phyloP scores from a whole-genome alignment of 176 grass and related monocot genomes.

The Oryza nivara region DNA sequence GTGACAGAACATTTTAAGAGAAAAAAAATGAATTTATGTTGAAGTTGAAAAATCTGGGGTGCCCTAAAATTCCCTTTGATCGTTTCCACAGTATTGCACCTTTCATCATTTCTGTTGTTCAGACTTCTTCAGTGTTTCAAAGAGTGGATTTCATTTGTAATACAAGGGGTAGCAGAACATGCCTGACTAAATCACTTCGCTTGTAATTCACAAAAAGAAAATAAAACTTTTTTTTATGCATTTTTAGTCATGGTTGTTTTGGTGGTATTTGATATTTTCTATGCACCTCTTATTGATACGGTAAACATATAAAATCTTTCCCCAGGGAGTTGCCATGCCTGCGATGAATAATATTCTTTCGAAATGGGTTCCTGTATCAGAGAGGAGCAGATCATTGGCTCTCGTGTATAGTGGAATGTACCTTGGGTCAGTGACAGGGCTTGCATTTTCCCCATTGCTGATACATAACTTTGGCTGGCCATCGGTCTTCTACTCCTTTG shows the following conservation, averaged over 20 bases:
- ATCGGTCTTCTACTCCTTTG: constrained; percentile 95
- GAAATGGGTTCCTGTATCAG: constrained; percentile 89
- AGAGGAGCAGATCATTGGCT: constrained; percentile 86
- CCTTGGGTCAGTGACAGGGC: constrained; percentile 88
- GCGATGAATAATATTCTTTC: constrained; percentile 99
- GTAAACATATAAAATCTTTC: constrained; percentile 37
- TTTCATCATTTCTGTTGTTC: not conserved
- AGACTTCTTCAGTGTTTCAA: not conserved
- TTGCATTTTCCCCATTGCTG: constrained; percentile 92
- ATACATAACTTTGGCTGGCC: constrained; percentile 90
- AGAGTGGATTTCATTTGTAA: not conserved
- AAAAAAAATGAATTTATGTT: not conserved
- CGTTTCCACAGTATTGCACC: not conserved
- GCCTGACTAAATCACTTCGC: not conserved
- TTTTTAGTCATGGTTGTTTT: not conserved
- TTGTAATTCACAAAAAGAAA: not conserved
- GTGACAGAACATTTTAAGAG: not conserved
- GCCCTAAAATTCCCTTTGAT: not conserved
- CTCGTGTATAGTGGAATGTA: constrained; percentile 99
- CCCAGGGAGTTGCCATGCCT: constrained; percentile 94
- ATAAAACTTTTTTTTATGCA: not conserved
- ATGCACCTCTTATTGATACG: constrained; percentile 16
- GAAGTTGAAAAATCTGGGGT: not conserved
- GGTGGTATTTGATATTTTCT: constrained; percentile 2
- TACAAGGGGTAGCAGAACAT: not conserved